phyloP scores from a whole-genome alignment of 768 basidiomycete genomes.

The Leccinum variicolor region DNA sequence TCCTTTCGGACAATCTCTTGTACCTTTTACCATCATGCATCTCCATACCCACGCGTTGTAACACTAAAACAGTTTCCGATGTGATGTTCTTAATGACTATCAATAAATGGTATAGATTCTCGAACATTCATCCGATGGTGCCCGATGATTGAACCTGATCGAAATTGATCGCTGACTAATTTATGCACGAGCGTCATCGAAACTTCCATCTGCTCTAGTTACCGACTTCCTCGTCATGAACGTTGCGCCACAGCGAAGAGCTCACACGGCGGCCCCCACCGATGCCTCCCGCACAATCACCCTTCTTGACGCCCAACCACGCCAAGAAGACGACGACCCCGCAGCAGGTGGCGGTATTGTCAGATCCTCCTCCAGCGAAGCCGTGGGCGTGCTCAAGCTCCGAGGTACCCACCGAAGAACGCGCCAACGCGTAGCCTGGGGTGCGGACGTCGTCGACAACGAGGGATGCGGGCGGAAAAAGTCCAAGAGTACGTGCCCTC shows the following conservation, averaged over 20 bases:
- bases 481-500: conserved; percentile 72
- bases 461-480: conserved; percentile 87
- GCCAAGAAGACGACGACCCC: conserved; percentile 22
- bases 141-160: background rate
- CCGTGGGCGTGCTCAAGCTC: conserved; percentile 55
- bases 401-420: conserved; percentile 48
- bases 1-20: conserved; percentile 22
- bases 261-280: conserved; percentile 39
- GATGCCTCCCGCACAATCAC: conserved; percentile 58
- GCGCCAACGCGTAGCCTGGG: conserved; percentile 73
- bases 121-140: background rate
- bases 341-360: conserved; percentile 8
- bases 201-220: background rate
- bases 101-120: conserved; percentile 14
- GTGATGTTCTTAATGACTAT: conserved; percentile 17
- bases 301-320: conserved; percentile 36
- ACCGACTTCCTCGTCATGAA: conserved; percentile 6
- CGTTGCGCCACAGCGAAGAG: conserved; percentile 27
- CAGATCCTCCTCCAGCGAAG: conserved; percentile 8
- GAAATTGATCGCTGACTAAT: conserved; percentile 17
- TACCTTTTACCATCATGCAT: conserved; percentile 24
- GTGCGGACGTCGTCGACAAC: conserved; percentile 84
- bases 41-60: conserved; percentile 25
- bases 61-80: conserved; percentile 14
- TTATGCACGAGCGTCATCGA: background rate